Percentiles rank a stretch among this genome's conserved stretches.
phyloP scores from a whole-genome alignment of 1,284 basidiomycete species.

The Ceraceosorus guamensis region DNA sequence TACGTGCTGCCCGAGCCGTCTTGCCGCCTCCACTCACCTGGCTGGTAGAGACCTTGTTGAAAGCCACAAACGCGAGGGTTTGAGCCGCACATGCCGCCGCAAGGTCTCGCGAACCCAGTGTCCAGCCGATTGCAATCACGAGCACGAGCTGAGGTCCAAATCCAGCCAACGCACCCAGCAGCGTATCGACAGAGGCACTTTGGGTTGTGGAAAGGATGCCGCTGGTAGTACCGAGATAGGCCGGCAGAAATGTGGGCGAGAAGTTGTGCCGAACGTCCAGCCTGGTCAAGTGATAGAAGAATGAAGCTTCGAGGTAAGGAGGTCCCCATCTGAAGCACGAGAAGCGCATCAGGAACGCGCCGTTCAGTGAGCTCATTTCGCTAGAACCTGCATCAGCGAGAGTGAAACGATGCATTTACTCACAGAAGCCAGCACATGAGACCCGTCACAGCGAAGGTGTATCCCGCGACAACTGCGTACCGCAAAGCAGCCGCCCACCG shows the following conservation, averaged over 20 bases:
- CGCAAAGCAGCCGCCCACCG: too few relatives aligned
- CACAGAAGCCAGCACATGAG: neutral
- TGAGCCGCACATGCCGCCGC: conserved; percentile 84
- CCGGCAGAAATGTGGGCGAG: conserved; percentile 90
- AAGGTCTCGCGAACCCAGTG: conserved; percentile 59
- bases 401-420: too few relatives aligned
- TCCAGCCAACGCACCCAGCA: conserved; percentile 26
- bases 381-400: too few relatives aligned
- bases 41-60: conserved; percentile 98
- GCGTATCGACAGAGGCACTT: neutral
- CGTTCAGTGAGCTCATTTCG: neutral
- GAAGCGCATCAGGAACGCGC: neutral
- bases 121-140: conserved; percentile 62
- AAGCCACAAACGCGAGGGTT: conserved; percentile 79
- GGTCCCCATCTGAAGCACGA: conserved; percentile 69
- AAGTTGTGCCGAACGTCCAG: conserved; percentile 97
- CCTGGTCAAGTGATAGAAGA: conserved; percentile 82
- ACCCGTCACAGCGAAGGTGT: too few relatives aligned
- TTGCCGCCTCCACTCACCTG: conserved; percentile 60
- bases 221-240: conserved; percentile 59
- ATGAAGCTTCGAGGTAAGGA: conserved; percentile 84
- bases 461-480: too few relatives aligned
- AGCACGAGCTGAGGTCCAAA: conserved; percentile 64
- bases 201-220: neutral
- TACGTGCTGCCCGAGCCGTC: neutral